phyloP scores from a whole-genome alignment of 2,329 filamentous ascomycete genomes.

The Pseudocercospora ulei region DNA sequence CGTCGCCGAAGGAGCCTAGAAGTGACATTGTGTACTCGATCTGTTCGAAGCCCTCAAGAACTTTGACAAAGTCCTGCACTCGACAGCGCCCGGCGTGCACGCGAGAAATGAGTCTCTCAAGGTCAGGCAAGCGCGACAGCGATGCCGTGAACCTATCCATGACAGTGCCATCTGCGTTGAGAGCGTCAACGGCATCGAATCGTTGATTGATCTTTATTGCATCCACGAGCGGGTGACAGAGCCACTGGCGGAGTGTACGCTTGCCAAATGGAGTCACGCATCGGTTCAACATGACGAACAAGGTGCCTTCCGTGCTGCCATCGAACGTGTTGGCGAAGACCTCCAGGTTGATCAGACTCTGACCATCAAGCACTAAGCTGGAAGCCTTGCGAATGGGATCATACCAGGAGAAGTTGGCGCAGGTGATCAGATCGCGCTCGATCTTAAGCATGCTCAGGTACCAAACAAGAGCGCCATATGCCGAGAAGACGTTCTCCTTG shows the following conservation, averaged over 20 bases:
- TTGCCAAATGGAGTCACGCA: constrained; percentile 97
- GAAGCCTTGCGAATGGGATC: constrained; percentile 84
- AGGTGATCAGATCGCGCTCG: constrained; percentile 73
- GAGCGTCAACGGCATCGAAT: constrained; percentile 82
- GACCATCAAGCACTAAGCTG: constrained; percentile 84
- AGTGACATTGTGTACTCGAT: constrained; percentile 89
- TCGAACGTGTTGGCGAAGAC: constrained; percentile 90
- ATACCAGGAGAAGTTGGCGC: constrained; percentile 85
- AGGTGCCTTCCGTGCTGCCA: constrained; percentile 70
- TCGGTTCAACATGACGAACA: constrained; percentile 83
- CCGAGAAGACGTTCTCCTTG: constrained; percentile 79
- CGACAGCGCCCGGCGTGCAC: constrained; percentile 87
- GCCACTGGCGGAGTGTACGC: constrained; percentile 89
- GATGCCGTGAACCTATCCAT: constrained; percentile 83
- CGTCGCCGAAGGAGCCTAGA: constrained; percentile 61
- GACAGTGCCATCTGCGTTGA: constrained; percentile 71
- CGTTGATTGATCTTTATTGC: constrained; percentile 82
- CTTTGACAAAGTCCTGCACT: constrained; percentile 82
- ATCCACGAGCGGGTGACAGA: constrained; percentile 88
- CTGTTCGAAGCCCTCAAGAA: constrained; percentile 92
- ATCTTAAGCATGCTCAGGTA: constrained; percentile 79
- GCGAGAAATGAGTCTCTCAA: constrained; percentile 86
- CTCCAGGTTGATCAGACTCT: constrained; percentile 96
- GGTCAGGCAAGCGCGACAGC: constrained; percentile 81
- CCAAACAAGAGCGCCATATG: constrained; percentile 76